Base-by-base conservation (phyloP, 192 early-diverging fungal species). In the Rhizophagus clarus region DNA sequence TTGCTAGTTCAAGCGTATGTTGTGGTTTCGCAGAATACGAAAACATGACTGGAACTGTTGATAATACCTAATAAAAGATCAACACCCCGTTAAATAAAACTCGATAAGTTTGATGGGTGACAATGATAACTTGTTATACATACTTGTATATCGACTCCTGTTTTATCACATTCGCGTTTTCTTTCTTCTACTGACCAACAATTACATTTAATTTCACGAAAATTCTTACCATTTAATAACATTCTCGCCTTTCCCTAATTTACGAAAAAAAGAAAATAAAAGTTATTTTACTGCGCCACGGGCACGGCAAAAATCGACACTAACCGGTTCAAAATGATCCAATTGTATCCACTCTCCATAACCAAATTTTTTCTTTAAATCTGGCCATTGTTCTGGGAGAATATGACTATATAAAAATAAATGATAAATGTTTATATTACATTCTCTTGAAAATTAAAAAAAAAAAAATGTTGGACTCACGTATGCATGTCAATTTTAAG, bases 191-290 rank as follows among this genome's bases (percentile, higher is more conserved):
- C 83, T 11, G 89, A 84, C 90, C 91, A 93, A 82, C 92, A 93
- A 86, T 93, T 93, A 84, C 91, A 92, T 76, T 88, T 86, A 67
- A 93, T 87, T 28, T 85, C 88, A 26, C 92, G 80, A 76, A 93
- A 93, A 81, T 86, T 88, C 81, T 92, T 93, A 22, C 91, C 92
- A 78, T 92, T 88, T 70, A 91, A 81, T 86, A 89, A 84, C 92
- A 93, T 93, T 81, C 84, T 80, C 66, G 90, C 88, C 75, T 90
- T 88, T 45, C 87, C 90, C 86, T 87, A 80, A 68, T 66, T 32
- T 17, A 47, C 61, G 4, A n/a, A 26, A 32, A n/a, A 17, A 29
- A 29, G n/a, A 71, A 51, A 61, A 45, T 28, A 29, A 14, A 14
- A 31, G 24, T 32, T 26, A 80, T 34, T 14, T 62, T n/a, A 31